Evolutionary conservation across 306 rosid species (phyloP).

Genomic region (Glycyrrhiza uralensis): DNA sequence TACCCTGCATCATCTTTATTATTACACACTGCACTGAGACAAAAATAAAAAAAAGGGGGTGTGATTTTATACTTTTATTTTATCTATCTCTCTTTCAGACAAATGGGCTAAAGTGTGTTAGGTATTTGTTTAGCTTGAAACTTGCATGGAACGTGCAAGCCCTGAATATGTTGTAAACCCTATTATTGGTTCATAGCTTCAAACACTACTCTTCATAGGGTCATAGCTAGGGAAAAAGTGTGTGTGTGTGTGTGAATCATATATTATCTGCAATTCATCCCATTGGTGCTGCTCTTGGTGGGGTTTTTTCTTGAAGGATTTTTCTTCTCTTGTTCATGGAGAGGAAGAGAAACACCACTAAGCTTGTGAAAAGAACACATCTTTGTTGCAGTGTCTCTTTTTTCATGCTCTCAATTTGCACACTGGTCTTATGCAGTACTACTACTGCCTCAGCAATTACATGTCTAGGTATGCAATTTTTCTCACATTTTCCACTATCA

Average conservation of each 20-base stretch:
- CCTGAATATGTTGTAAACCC: constrained; percentile 16
- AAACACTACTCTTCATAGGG: constrained; percentile 30
- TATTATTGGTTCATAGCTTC: constrained; percentile 32
- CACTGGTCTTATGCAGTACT: constrained; percentile 37
- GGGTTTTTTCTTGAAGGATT: constrained; percentile 9
- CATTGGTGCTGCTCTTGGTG: background rate
- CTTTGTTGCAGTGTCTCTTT: constrained; percentile 18
- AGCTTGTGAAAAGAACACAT: constrained; percentile 28
- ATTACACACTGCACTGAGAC: constrained; percentile 2
- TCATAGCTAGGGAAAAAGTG: constrained; percentile 8
- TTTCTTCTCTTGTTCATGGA: constrained; percentile 55
- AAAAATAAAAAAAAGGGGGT: constrained; percentile 12
- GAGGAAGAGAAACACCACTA: constrained; percentile 46
- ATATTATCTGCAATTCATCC: constrained; percentile 24
- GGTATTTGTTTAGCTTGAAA: constrained; percentile 38
- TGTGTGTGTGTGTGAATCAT: constrained; percentile 4
- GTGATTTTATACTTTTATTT: background rate
- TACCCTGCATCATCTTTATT: background rate
- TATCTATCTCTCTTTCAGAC: constrained; percentile 13
- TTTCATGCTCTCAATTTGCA: constrained; percentile 42
- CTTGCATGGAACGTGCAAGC: constrained; percentile 47
- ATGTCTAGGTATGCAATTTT: constrained; percentile 47
- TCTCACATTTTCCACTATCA: background rate
- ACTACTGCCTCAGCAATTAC: constrained; percentile 28
- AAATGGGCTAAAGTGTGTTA: constrained; percentile 31